Percentiles rank a stretch among this genome's conserved stretches.
Conservation (phyloP, 352 stramenopile species). For the Phytophthora boehmeriae region DNA sequence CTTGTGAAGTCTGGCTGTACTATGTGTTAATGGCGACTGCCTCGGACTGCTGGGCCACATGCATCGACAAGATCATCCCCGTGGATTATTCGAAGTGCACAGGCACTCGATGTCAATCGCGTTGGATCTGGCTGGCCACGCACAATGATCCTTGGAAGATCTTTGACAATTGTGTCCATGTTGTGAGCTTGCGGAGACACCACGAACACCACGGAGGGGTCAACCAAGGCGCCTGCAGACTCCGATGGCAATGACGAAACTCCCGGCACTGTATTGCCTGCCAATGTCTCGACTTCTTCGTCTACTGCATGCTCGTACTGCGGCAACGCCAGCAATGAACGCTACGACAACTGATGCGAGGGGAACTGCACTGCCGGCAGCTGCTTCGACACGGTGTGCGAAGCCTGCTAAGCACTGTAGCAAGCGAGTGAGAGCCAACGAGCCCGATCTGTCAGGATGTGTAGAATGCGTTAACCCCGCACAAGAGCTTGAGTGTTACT, state of each 20-base stretch:
- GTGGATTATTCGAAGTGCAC: conserved; percentile 46
- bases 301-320: conserved; percentile 6
- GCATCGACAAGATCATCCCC: conserved; percentile 31
- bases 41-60: conserved; percentile 40
- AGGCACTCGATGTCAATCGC: conserved; percentile 34
- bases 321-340: conserved; percentile 20
- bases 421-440: neutral
- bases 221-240: conserved; percentile 8
- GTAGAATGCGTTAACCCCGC: neutral
- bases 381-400: conserved; percentile 34
- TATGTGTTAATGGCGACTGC: conserved; percentile 22
- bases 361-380: conserved; percentile 31
- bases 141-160: conserved; percentile 53
- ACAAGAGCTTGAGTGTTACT: neutral
- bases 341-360: conserved; percentile 33
- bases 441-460: neutral
- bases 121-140: conserved; percentile 54
- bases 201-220: neutral
- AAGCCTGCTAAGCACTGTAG: conserved; percentile 16
- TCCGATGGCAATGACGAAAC: conserved; percentile 4
- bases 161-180: conserved; percentile 49
- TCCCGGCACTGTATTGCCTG: conserved; percentile 11
- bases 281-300: conserved; percentile 12
- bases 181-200: conserved; percentile 11
- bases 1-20: conserved; percentile 51